Evolutionary conservation across 768 basidiomycete genomes (phyloP), one percentile per base, ranked within the genome.

Genomic region (Lentinula lateritia): DNA sequence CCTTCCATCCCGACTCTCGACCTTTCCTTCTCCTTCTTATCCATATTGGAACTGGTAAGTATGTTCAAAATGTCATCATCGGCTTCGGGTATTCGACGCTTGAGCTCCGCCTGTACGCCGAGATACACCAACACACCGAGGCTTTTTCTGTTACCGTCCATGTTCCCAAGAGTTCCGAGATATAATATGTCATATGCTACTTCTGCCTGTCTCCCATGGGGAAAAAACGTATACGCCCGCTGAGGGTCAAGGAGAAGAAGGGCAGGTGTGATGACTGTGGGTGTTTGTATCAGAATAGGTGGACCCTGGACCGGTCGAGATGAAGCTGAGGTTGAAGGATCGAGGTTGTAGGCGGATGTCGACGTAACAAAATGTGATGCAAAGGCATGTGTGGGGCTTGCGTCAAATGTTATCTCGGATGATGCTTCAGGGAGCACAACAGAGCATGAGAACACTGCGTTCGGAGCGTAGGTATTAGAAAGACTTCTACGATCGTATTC

Each of bases 301-400:
- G 55, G 55, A 8, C 55, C n/a, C 16, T 28, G 38, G n/a, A 43
- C 0, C 12, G 13, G 20, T 6, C 41, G 39, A 32, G 55, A 56
- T 13, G 55, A 56, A 56, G 42, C 23, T n/a, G 13, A 56, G 8
- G 55, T 28, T n/a, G 13, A 56, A 32, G 55, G n/a, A 9, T 18
- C 8, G 23, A 16, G 28, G 18, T 28, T 42, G 12, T 32, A 32
- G 2, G 42, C 38, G 32, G 55, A 56, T 13, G 32, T 41, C 3
- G 55, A 56, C 23, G 41, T 56, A 23, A 20, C 55, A 34, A 56
- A 56, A 43, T 56, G 55, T 8, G 55, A 56, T 23, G 55, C 55
- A 9, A 56, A 56, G 13, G 20, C 41, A 41, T 42, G 55, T 8
- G 55, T 56, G n/a, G 55, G 55, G 23, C 39, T 42, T 16, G 20